Evolutionary conservation across 2,329 filamentous ascomycete species (phyloP).

Genomic region (Arthrobotrys iridis): DNA sequence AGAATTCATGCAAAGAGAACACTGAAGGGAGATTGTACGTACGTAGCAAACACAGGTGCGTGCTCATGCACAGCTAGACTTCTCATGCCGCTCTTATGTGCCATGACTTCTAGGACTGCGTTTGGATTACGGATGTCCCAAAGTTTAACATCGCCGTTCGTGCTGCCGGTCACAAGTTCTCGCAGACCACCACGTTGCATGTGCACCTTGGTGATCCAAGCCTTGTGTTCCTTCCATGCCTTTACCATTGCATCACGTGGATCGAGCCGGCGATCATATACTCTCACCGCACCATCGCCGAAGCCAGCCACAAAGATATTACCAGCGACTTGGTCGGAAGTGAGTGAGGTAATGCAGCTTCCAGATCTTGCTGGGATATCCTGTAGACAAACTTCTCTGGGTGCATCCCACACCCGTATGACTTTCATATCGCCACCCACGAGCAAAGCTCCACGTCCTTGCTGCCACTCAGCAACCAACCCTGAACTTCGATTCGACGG

Average conservation of each 20-base stretch:
- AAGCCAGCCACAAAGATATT: constrained; percentile 97
- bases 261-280: constrained; percentile 87
- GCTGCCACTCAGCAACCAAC: constrained; percentile 98
- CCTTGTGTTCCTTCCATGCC: constrained; percentile 94
- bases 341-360: constrained; percentile 93
- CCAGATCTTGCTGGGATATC: constrained; percentile 95
- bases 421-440: constrained; percentile 96
- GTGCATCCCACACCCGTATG: constrained; percentile 95
- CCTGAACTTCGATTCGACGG: constrained; percentile 94
- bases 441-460: constrained; percentile 93
- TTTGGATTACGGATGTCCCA: constrained; percentile 94
- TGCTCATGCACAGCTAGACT: constrained; percentile 95
- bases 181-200: constrained; percentile 95
- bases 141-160: constrained; percentile 90
- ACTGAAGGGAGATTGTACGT: constrained; percentile 65
- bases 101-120: constrained; percentile 76
- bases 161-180: constrained; percentile 87
- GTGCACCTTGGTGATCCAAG: constrained; percentile 96
- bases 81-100: constrained; percentile 79
- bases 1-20: constrained; percentile 50
- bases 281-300: constrained; percentile 90
- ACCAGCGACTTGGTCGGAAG: constrained; percentile 96
- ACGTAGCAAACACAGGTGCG: constrained; percentile 93
- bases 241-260: constrained; percentile 92
- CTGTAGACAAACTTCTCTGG: constrained; percentile 84